These are phyloP conservation scores for Hansenula sp. DNA, from an alignment of 1,139 yeast genomes.

Conservation along the genomic window DNA sequence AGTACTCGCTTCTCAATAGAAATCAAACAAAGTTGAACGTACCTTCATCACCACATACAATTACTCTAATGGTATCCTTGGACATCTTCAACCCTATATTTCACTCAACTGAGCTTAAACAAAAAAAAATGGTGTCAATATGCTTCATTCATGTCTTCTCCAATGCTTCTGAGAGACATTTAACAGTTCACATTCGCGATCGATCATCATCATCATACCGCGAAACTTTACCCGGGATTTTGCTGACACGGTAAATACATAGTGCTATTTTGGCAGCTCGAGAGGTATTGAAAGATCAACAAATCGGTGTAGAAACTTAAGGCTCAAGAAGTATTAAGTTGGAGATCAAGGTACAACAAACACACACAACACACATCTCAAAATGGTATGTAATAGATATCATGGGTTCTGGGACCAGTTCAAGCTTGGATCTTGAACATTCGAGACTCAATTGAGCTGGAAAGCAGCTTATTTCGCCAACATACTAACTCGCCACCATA, in stretches of 20 bases:
- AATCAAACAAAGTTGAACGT: slow-evolving; percentile 5
- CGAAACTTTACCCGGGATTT: not conserved
- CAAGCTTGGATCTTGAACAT: not conserved
- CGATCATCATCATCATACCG: too few relatives aligned
- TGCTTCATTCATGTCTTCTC: not conserved
- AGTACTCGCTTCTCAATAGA: not conserved
- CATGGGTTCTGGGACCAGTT: not conserved
- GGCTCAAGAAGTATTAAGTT: not conserved
- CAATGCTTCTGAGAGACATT: too few relatives aligned
- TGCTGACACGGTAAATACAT: not conserved
- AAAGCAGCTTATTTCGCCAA: not conserved
- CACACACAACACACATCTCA: not conserved
- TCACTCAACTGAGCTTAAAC: too few relatives aligned
- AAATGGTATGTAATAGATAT: not conserved
- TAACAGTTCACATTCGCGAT: not conserved
- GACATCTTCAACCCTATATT: slow-evolving; percentile 31
- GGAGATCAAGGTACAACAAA: not conserved
- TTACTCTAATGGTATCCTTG: slow-evolving; percentile 62
- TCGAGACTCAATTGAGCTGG: not conserved
- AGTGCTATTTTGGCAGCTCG: not conserved
- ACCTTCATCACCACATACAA: slow-evolving; percentile 94
- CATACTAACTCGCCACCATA: slow-evolving; percentile 11
- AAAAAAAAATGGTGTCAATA: not conserved
- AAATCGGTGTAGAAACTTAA: not conserved
- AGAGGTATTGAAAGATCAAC: not conserved